phyloP scores from a whole-genome alignment of 2,329 filamentous ascomycete genomes.

The Colletotrichum tanaceti region DNA sequence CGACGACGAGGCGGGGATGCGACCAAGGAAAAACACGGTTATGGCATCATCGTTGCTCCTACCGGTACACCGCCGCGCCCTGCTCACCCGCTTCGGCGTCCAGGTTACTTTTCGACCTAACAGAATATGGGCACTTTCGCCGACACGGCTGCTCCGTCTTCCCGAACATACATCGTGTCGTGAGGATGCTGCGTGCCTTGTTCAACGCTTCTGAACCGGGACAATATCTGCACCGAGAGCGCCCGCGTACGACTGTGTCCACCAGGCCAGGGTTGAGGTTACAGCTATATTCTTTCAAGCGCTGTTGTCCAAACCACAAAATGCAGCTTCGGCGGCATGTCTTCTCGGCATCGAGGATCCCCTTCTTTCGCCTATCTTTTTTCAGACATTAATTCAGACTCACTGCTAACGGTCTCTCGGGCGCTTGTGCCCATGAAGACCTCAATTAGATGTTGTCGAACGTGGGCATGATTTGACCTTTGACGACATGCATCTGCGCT shows the following conservation, averaged over 20 bases:
- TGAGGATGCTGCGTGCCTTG: neutral
- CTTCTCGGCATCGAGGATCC: neutral
- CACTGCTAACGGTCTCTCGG: neutral
- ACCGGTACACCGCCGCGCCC: neutral
- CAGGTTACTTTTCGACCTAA: neutral
- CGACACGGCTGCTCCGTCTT: neutral
- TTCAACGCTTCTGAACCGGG: neutral
- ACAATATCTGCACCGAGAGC: neutral
- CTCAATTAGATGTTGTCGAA: neutral
- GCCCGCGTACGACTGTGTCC: neutral
- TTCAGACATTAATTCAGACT: neutral
- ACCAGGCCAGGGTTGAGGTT: neutral
- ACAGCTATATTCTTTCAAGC: constrained; percentile 4
- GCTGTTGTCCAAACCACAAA: neutral
- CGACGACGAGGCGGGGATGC: constrained; percentile 28
- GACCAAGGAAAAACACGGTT: constrained; percentile 19
- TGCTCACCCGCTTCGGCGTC: constrained; percentile 17
- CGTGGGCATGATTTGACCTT: constrained; percentile 12
- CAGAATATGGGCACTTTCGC: constrained; percentile 7
- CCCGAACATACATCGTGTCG: neutral
- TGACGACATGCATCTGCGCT: constrained; percentile 3
- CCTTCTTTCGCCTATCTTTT: neutral
- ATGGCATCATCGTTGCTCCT: constrained; percentile 32
- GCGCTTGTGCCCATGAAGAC: constrained; percentile 1
- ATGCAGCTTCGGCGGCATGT: neutral